Evolutionary conservation across 768 basidiomycete genomes (phyloP).

Genomic region (Dentipellis sp.): DNA sequence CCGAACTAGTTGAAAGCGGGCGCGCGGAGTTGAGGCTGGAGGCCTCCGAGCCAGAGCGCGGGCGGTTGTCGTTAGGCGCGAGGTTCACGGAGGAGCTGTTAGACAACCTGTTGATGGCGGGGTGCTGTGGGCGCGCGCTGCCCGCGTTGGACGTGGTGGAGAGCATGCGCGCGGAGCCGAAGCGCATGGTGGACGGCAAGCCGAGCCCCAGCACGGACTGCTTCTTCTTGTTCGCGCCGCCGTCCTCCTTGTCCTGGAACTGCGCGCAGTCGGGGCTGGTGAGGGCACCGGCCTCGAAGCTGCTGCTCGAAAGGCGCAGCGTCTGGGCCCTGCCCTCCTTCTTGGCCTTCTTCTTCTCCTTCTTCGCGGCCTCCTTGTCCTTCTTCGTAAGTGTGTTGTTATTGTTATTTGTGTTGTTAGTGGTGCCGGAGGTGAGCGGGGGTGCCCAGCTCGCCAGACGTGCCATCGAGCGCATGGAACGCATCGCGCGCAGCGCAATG

Average conservation of each 20-base stretch:
- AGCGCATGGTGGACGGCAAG: constrained; percentile 44
- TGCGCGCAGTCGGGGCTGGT: constrained; percentile 21
- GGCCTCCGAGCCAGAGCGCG: constrained; percentile 29
- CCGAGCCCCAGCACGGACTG: constrained; percentile 54
- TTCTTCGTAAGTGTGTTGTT: constrained; percentile 15
- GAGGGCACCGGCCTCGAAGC: constrained; percentile 60
- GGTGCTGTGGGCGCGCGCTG: neutral
- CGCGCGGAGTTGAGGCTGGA: constrained; percentile 37
- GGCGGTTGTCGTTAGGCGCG: constrained; percentile 12
- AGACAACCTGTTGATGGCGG: constrained; percentile 24
- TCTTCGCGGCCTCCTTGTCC: constrained; percentile 27
- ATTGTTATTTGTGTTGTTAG: constrained; percentile 8
- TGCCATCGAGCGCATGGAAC: constrained; percentile 64
- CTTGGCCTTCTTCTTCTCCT: constrained; percentile 18
- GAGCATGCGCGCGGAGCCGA: constrained; percentile 9
- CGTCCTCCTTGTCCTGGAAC: neutral
- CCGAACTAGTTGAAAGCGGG: constrained; percentile 34
- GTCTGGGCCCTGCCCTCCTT: constrained; percentile 20
- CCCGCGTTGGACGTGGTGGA: constrained; percentile 7
- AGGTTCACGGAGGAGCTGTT: constrained; percentile 10
- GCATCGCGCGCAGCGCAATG: constrained; percentile 72
- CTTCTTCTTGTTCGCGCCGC: constrained; percentile 28
- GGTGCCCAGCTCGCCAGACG: constrained; percentile 68
- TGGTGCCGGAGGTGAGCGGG: constrained; percentile 18
- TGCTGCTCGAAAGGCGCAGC: constrained; percentile 45